These are phyloP conservation scores for Phlebiopsis flavidoalba DNA, from an alignment of 768 basidiomycete genomes.

Conservation along the genomic window DNA sequence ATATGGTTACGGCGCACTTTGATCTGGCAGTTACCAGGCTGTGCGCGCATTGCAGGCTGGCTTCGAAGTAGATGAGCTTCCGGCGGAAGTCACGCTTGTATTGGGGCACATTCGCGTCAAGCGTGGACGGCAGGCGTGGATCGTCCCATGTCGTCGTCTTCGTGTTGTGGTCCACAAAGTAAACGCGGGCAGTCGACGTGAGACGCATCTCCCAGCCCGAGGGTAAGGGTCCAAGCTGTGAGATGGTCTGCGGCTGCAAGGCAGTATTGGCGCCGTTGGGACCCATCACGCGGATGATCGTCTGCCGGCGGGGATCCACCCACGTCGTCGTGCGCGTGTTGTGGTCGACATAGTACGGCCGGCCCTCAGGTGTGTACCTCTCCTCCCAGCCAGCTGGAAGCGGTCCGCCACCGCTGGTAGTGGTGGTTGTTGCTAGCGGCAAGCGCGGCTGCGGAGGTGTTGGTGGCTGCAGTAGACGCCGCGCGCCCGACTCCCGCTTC, in stretches of 20 bases:
- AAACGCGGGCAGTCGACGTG: constrained; percentile 95
- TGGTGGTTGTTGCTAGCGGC: constrained; percentile 44
- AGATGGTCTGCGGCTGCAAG: constrained; percentile 91
- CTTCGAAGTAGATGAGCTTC: constrained; percentile 99
- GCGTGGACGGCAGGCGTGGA: constrained; percentile 88
- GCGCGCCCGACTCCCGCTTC: constrained; percentile 39
- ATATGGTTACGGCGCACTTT: constrained; percentile 98
- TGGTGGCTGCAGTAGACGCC: constrained; percentile 25
- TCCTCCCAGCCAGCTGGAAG: constrained; percentile 99
- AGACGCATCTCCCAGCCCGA: constrained; percentile 99
- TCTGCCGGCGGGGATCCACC: constrained; percentile 98
- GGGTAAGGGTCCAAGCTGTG: constrained; percentile 93
- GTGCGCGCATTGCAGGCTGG: constrained; percentile 96
- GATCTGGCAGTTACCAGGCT: constrained; percentile 98
- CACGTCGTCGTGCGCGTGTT: constrained; percentile 99
- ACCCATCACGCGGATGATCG: constrained; percentile 94
- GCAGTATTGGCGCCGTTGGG: constrained; percentile 85
- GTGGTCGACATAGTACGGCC: constrained; percentile 99
- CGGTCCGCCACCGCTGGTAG: constrained; percentile 77
- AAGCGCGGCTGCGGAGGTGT: constrained; percentile 40
- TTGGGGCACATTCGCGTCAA: constrained; percentile 96
- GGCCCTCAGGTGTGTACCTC: constrained; percentile 95
- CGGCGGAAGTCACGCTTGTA: constrained; percentile 99
- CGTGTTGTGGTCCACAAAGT: constrained; percentile 99
- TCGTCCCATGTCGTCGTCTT: constrained; percentile 99